Conservation (phyloP, 495 filamentous ascomycete genomes). For the Mytilinidion resinicola region DNA sequence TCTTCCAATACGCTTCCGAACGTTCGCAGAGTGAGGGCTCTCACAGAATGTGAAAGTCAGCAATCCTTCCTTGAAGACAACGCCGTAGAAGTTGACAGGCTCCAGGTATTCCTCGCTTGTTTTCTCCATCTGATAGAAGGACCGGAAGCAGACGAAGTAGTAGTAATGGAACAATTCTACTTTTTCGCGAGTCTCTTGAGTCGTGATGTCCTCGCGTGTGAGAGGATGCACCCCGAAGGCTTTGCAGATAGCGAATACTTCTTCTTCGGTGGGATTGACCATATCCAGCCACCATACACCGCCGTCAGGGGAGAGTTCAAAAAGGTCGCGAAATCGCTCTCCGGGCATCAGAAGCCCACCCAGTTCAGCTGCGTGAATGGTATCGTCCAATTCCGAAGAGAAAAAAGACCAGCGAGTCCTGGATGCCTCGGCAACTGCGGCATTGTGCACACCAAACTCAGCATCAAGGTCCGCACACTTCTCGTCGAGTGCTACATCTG, state of each 20-base stretch:
- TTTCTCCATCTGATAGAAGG: slow-evolving; percentile 77
- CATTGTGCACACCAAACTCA: slow-evolving; percentile 5
- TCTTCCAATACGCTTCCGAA: slow-evolving; percentile 84
- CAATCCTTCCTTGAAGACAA: slow-evolving; percentile 93
- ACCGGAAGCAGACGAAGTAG: slow-evolving; percentile 96
- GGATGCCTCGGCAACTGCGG: slow-evolving; percentile 31
- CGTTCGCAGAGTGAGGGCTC: slow-evolving; percentile 77
- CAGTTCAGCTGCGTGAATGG: slow-evolving; percentile 81
- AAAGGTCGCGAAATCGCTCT: slow-evolving; percentile 82
- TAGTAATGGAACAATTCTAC: slow-evolving; percentile 96
- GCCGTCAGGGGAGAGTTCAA: slow-evolving; percentile 66
- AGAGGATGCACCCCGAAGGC: slow-evolving; percentile 91
- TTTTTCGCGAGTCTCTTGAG: slow-evolving; percentile 92
- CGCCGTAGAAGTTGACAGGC: slow-evolving; percentile 90
- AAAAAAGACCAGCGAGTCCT: slow-evolving; percentile 79
- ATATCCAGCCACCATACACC: slow-evolving; percentile 97
- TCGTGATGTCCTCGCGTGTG: slow-evolving; percentile 90
- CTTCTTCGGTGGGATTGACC: slow-evolving; percentile 80
- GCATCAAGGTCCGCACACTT: slow-evolving; percentile 32
- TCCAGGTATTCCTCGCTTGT: slow-evolving; percentile 72
- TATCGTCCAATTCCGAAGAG: slow-evolving; percentile 84
- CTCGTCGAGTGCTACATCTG: slow-evolving; percentile 21
- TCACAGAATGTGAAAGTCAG: slow-evolving; percentile 86
- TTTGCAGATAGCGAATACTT: slow-evolving; percentile 77
- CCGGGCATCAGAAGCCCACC: slow-evolving; percentile 82